Conservation (phyloP, 495 filamentous ascomycete genomes). For the Hypoxylon fuscum region DNA sequence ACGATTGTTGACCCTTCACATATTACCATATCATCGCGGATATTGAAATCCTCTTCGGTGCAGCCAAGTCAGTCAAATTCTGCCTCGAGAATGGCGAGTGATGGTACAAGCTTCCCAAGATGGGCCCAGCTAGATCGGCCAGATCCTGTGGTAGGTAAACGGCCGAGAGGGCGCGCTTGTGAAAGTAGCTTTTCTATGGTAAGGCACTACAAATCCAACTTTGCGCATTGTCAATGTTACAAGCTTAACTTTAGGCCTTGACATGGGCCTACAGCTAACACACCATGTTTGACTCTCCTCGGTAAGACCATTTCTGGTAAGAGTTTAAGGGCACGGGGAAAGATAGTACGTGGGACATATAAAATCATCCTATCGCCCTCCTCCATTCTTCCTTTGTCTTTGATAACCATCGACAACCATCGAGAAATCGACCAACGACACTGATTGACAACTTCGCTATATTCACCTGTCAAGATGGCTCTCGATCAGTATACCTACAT, state of each 20-base stretch:
- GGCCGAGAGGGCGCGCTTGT: slow-evolving; percentile 14
- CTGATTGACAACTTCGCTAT: neutral
- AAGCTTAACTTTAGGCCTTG: slow-evolving; percentile 2
- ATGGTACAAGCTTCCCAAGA: slow-evolving; percentile 27
- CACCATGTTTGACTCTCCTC: slow-evolving; percentile 13
- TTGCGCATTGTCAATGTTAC: slow-evolving; percentile 15
- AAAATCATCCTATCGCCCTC: slow-evolving; percentile 25
- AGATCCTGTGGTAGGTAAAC: slow-evolving; percentile 7
- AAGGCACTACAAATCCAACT: slow-evolving; percentile 17
- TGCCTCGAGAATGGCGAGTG: slow-evolving; percentile 20
- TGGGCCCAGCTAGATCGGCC: slow-evolving; percentile 5
- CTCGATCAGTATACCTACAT: slow-evolving; percentile 66
- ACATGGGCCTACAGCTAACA: neutral
- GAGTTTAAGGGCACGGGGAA: slow-evolving; percentile 1
- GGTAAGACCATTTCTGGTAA: slow-evolving; percentile 29
- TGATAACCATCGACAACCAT: slow-evolving; percentile 18
- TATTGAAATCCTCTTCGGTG: slow-evolving; percentile 28
- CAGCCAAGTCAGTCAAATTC: slow-evolving; percentile 37
- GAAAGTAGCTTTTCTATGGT: slow-evolving; percentile 19
- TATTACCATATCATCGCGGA: slow-evolving; percentile 23
- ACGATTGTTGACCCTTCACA: slow-evolving; percentile 3
- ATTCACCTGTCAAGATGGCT: slow-evolving; percentile 52
- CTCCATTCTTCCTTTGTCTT: neutral
- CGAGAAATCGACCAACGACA: slow-evolving; percentile 15
- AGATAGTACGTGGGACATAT: slow-evolving; percentile 25